phyloP scores from a whole-genome alignment of 1,284 basidiomycete species.

The Mycosarcoma mackinlayi region DNA sequence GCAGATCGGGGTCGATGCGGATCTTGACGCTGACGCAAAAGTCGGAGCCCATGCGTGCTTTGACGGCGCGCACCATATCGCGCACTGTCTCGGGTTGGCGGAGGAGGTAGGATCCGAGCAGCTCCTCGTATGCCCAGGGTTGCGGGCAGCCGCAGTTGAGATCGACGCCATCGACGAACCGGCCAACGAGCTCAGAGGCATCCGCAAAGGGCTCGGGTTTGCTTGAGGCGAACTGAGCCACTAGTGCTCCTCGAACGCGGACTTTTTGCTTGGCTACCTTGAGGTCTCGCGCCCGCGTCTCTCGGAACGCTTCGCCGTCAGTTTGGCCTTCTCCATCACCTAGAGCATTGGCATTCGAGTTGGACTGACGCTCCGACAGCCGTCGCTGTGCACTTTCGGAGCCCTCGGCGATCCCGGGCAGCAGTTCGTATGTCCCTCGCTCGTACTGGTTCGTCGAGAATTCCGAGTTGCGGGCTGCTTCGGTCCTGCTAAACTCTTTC shows the following conservation, averaged over 20 bases:
- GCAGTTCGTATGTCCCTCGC: slow-evolving; percentile 72
- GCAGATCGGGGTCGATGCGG: slow-evolving; percentile 72
- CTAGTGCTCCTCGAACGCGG: slow-evolving; percentile 71
- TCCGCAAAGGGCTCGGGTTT: slow-evolving; percentile 72
- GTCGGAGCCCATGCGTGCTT: slow-evolving; percentile 72
- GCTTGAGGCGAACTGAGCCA: slow-evolving; percentile 74
- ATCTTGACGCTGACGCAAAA: slow-evolving; percentile 76
- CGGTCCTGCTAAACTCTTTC: slow-evolving; percentile 73
- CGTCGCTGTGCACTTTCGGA: slow-evolving; percentile 20
- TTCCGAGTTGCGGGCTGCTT: slow-evolving; percentile 72
- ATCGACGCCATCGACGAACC: slow-evolving; percentile 73
- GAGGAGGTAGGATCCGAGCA: slow-evolving; percentile 74
- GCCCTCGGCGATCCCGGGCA: slow-evolving; percentile 49
- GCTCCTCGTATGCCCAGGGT: slow-evolving; percentile 70
- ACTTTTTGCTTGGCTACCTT: slow-evolving; percentile 31
- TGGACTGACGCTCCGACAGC: not conserved
- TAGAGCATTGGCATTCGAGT: not conserved
- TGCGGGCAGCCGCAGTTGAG: slow-evolving; percentile 72
- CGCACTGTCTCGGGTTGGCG: slow-evolving; percentile 73
- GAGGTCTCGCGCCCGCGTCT: slow-evolving; percentile 4
- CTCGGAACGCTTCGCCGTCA: slow-evolving; percentile 18
- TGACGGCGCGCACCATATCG: slow-evolving; percentile 73
- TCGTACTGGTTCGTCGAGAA: slow-evolving; percentile 72
- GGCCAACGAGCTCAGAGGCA: slow-evolving; percentile 72
- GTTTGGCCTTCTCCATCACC: not conserved